phyloP scores from a whole-genome alignment of 2,329 filamentous ascomycete species.

The Trichoderma arundinaceum region DNA sequence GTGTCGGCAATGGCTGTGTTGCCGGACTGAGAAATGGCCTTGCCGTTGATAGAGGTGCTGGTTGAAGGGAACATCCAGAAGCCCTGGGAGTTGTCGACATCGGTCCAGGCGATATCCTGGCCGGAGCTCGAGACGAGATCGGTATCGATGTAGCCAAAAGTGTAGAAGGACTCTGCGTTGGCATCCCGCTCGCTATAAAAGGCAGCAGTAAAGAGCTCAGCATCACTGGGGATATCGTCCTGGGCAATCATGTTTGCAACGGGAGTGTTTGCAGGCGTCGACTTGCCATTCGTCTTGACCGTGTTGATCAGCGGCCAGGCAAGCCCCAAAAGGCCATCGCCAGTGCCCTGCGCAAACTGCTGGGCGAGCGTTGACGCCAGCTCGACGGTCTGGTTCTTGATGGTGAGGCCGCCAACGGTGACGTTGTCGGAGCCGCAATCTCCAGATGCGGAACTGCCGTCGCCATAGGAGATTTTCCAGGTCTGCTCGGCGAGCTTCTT shows the following conservation, averaged over 20 bases:
- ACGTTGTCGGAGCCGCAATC: slow-evolving; percentile 52
- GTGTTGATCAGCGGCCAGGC: slow-evolving; percentile 52
- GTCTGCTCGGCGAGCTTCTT: slow-evolving; percentile 44
- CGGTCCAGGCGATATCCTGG: slow-evolving; percentile 67
- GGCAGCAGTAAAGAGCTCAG: slow-evolving; percentile 38
- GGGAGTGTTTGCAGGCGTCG: slow-evolving; percentile 51
- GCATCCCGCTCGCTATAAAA: slow-evolving; percentile 48
- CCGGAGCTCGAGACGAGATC: slow-evolving; percentile 61
- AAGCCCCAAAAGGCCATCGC: slow-evolving; percentile 51
- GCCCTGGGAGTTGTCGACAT: slow-evolving; percentile 65
- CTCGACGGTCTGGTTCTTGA: slow-evolving; percentile 51
- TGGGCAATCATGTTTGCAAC: slow-evolving; percentile 59
- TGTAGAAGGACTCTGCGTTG: slow-evolving; percentile 59
- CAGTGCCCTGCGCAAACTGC: slow-evolving; percentile 50
- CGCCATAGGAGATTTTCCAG: slow-evolving; percentile 55
- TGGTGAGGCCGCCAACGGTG: slow-evolving; percentile 50
- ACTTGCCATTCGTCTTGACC: slow-evolving; percentile 47
- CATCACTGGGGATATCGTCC: slow-evolving; percentile 49
- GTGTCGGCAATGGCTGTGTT: slow-evolving; percentile 59
- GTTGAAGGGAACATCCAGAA: slow-evolving; percentile 60
- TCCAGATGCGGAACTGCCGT: slow-evolving; percentile 50
- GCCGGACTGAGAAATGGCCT: slow-evolving; percentile 44
- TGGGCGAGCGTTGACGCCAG: slow-evolving; percentile 49
- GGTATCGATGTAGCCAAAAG: slow-evolving; percentile 73
- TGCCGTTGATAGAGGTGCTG: slow-evolving; percentile 35